Evolutionary conservation across 495 filamentous ascomycete species (phyloP).

Genomic region (Penicillium cinerascens): DNA sequence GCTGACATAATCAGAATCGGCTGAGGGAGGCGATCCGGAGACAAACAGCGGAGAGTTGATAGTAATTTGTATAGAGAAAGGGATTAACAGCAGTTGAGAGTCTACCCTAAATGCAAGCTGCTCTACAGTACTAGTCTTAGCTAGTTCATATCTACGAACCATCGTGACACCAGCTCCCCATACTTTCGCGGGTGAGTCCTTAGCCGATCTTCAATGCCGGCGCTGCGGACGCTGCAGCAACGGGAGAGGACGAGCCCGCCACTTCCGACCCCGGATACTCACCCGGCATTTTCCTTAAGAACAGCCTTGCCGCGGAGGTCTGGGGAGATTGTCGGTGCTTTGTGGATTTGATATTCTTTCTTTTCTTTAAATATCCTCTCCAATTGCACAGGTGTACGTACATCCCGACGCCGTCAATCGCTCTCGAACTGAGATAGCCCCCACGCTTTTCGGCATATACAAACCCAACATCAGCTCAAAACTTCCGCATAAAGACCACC

Average conservation of each 20-base stretch:
- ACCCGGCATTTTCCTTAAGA: slow-evolving; percentile 28
- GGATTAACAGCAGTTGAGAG: neutral
- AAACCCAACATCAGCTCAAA: slow-evolving; percentile 1
- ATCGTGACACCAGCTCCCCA: neutral
- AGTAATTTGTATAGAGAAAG: neutral
- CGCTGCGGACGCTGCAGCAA: slow-evolving; percentile 9
- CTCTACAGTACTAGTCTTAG: neutral
- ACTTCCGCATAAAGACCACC: neutral
- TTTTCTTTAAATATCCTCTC: slow-evolving; percentile 3
- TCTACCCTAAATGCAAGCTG: neutral
- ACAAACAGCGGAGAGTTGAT: neutral
- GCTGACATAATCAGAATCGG: slow-evolving; percentile 29
- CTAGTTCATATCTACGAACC: neutral
- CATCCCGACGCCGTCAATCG: neutral
- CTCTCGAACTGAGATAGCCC: slow-evolving; percentile 3
- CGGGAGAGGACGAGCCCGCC: slow-evolving; percentile 19
- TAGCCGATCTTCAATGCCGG: slow-evolving; percentile 47
- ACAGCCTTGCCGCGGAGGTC: slow-evolving; percentile 10
- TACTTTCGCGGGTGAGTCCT: slow-evolving; percentile 35
- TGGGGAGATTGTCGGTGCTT: slow-evolving; percentile 10
- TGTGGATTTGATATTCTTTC: neutral
- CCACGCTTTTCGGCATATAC: neutral
- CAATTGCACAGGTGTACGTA: slow-evolving; percentile 3
- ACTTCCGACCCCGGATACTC: slow-evolving; percentile 36
- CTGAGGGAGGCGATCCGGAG: slow-evolving; percentile 3